Evolutionary conservation across 352 stramenopile species (phyloP), one percentile per base, ranked within the genome.

Genomic region (Phytophthora macrochlamydospora): DNA sequence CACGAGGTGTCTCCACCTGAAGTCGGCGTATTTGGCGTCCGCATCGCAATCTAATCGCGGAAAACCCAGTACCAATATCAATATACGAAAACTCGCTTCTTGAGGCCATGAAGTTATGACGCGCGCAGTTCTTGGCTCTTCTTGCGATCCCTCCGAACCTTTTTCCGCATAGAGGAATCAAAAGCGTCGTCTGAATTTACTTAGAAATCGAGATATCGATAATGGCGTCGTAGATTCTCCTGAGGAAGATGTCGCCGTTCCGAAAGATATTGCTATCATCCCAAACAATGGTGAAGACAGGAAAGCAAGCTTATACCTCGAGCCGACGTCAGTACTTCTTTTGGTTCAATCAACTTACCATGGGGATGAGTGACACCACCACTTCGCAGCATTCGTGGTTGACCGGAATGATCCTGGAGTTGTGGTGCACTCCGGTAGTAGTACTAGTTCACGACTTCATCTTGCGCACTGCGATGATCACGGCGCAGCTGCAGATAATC

Each of bases 111-210:
- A 2, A 93, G 69, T n/a, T 81, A 79, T 8, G 83, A 83, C 24
- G 79, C 68, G n/a, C 85, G 83, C 30, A 92, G 75, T 53, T 92
- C 83, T 58, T 89, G 83, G 45, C 72, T 87, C 71, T 93, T 93
- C 75, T 88, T 91, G 42, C 81, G 60, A 93, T 87, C 45, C 83
- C 76, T 45, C 78, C 77, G 30, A 93, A 71, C 83, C 91, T 92
- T 14, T 44, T 24, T 24, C 18, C 18, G 18, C 18, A 0, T 24
- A 24, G 18, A 24, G n/a, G n/a, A n/a, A n/a, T n/a, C n/a, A 65
- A 65, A 74, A 77, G 74, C 69, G 65, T 32, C 57, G 37, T 40
- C 6, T 42, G 32, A 60, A 31, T 59, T 56, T 31, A 42, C 18
- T 24, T 24, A 24, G 18, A 58, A 46, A 28, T 7, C 18, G 59